A percentile compares a stretch with the other conserved stretches of the same genome.
phyloP scores from a whole-genome alignment of 1,284 basidiomycete genomes.

The Vanrija humicola region DNA sequence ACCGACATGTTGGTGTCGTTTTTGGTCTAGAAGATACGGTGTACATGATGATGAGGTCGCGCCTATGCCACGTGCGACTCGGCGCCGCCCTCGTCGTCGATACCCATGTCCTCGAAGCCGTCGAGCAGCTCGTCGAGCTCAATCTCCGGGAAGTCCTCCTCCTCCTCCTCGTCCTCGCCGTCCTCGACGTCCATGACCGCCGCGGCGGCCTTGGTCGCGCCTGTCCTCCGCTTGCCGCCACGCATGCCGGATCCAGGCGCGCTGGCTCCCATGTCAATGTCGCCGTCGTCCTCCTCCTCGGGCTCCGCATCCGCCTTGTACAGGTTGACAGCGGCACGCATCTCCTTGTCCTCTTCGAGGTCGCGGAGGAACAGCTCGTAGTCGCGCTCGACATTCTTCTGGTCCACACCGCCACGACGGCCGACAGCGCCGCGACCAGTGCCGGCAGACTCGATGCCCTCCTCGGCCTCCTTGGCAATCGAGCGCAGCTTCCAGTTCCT shows the following conservation, averaged over 20 bases:
- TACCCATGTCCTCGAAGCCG: conserved; percentile 66
- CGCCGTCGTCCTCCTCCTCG: conserved; percentile 47
- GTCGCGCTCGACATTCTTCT: conserved; percentile 91
- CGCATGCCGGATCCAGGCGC: conserved; percentile 50
- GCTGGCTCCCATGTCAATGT: conserved; percentile 49
- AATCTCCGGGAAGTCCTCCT: conserved; percentile 86
- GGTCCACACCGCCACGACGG: conserved; percentile 81
- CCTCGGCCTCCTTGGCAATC: conserved; percentile 88
- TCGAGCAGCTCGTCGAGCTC: conserved; percentile 85
- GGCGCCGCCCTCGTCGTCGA: conserved; percentile 32
- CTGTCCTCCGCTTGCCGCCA: conserved; percentile 54
- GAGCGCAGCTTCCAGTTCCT: conserved; percentile 85
- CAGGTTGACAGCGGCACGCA: conserved; percentile 82
- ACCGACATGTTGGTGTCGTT: no score
- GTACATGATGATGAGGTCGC: no score
- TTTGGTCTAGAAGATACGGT: no score
- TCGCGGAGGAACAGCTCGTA: conserved; percentile 95
- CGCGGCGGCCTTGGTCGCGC: conserved; percentile 39
- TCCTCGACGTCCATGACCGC: conserved; percentile 65
- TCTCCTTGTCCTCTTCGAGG: conserved; percentile 92
- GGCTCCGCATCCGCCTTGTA: conserved; percentile 60
- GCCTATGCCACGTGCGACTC: no score
- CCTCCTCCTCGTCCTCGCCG: conserved; percentile 62
- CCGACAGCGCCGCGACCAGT: conserved; percentile 73
- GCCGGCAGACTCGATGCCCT: conserved; percentile 61